Evolutionary conservation across 139 green algal genomes (phyloP).

Genomic region (Picochlorum sp.): DNA sequence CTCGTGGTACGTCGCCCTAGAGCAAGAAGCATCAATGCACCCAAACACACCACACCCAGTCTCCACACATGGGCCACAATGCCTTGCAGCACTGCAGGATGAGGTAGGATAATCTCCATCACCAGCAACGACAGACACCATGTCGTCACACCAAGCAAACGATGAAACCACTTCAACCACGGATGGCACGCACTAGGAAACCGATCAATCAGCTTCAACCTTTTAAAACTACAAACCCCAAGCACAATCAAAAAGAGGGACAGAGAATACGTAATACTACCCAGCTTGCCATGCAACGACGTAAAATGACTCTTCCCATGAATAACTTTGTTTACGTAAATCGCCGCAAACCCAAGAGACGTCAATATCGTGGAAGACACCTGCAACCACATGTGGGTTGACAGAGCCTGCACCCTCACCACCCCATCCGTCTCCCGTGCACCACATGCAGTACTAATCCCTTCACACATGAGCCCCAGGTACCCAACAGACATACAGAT

Average conservation of each 20-base stretch:
- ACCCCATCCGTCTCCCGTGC: conserved; percentile 7
- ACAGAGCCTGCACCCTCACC: conserved; percentile 11
- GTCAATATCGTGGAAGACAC: conserved; percentile 23
- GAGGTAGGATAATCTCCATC: conserved; percentile 49
- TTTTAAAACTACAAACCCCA: conserved; percentile 43
- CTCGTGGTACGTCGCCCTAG: neutral
- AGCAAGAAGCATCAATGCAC: conserved; percentile 5
- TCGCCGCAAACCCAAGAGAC: conserved; percentile 39
- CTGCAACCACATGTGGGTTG: conserved; percentile 29
- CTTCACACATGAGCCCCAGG: conserved; percentile 34
- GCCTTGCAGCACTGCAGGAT: conserved; percentile 33
- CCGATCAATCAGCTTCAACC: conserved; percentile 35
- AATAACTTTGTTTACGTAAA: conserved; percentile 50
- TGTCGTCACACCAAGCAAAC: conserved; percentile 27
- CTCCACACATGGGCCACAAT: conserved; percentile 16
- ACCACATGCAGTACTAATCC: conserved; percentile 14
- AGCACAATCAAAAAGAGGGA: conserved; percentile 30
- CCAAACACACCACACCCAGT: neutral
- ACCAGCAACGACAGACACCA: conserved; percentile 42
- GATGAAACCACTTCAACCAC: conserved; percentile 42
- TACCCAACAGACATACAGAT: conserved; percentile 25
- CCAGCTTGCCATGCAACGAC: conserved; percentile 28
- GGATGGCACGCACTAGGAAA: conserved; percentile 41
- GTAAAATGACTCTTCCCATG: conserved; percentile 31
- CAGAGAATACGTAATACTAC: conserved; percentile 37